phyloP scores from a whole-genome alignment of 768 basidiomycete genomes.

The Neoboletus magnificus region DNA sequence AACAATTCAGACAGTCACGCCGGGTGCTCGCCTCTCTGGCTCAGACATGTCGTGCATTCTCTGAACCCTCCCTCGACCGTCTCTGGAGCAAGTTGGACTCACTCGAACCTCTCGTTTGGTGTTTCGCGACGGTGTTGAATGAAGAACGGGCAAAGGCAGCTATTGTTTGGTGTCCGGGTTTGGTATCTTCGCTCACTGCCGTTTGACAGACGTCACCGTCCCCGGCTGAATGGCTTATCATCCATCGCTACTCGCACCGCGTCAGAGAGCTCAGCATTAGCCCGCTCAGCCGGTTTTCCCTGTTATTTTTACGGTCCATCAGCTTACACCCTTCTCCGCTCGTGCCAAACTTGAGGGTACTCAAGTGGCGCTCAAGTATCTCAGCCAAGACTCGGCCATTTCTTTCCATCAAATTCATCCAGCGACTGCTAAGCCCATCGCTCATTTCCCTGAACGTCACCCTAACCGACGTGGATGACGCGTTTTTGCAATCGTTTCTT shows the following conservation, averaged over 20 bases:
- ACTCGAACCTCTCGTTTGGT: neutral
- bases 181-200: neutral
- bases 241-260: slow-evolving; percentile 2
- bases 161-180: neutral
- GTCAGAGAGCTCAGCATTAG: neutral
- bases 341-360: slow-evolving; percentile 1
- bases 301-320: neutral
- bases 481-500: neutral
- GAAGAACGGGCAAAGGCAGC: neutral
- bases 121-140: neutral
- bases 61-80: slow-evolving; percentile 3
- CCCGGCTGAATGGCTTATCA: neutral
- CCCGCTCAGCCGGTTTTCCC: neutral
- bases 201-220: neutral
- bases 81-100: slow-evolving; percentile 2
- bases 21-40: neutral
- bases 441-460: neutral
- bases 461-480: neutral
- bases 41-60: slow-evolving; percentile 1
- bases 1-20: neutral
- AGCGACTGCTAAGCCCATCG: neutral
- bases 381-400: neutral
- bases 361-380: neutral
- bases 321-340: neutral
- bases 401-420: neutral